phyloP scores from a whole-genome alignment of 73 alveolate genomes.

The Paramecium sexaurelia region DNA sequence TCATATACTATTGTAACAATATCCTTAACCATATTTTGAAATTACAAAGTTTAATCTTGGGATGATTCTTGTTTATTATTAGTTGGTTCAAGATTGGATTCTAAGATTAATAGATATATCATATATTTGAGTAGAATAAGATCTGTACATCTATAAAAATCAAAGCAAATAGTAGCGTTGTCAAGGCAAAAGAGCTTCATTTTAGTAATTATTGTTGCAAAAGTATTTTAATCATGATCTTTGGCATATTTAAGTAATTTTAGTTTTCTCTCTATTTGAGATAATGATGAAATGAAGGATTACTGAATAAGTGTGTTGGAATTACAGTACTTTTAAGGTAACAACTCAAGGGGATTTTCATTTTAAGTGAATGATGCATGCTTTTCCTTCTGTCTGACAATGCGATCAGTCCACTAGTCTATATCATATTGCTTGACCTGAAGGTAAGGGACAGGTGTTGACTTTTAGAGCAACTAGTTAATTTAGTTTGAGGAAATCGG shows the following conservation, averaged over 20 bases:
- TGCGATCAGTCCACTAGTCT: slow-evolving; percentile 32
- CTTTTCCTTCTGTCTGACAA: not conserved
- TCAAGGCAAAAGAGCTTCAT: slow-evolving; percentile 31
- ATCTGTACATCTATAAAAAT: slow-evolving; percentile 39
- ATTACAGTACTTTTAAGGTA: not conserved
- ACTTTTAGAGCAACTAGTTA: not conserved
- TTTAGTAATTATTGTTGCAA: not conserved
- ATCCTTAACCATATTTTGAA: not conserved
- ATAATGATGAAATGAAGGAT: not conserved
- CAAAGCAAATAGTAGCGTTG: slow-evolving; percentile 4
- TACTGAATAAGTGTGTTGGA: not conserved
- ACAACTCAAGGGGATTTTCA: not conserved
- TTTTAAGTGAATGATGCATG: not conserved
- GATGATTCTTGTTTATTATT: not conserved
- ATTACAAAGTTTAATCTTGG: not conserved
- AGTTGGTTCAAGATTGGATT: not conserved
- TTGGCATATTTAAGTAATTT: not conserved
- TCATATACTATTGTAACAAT: slow-evolving; percentile 21
- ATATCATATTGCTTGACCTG: not conserved
- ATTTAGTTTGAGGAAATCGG: not conserved
- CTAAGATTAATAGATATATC: slow-evolving; percentile 11
- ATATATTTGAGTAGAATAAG: slow-evolving; percentile 37
- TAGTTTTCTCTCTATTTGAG: not conserved
- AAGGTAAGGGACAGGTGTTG: not conserved
- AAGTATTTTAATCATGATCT: not conserved